Evolutionary conservation across 768 basidiomycete genomes (phyloP).

Genomic region (Suillus spraguei): DNA sequence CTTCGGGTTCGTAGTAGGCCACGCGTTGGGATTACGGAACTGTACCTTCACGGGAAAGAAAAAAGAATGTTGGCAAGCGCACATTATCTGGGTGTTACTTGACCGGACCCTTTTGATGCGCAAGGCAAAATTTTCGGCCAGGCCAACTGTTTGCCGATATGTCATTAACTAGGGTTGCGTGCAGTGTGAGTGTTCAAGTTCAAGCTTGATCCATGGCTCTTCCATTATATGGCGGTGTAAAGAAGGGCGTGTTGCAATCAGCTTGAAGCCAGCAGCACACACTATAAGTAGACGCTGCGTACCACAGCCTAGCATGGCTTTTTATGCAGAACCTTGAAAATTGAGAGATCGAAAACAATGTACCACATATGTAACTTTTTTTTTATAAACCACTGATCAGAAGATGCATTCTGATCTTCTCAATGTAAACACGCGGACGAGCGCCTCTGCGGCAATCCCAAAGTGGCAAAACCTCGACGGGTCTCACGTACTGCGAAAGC

Average conservation of each 20-base stretch:
- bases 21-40: neutral
- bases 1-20: neutral
- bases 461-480: neutral
- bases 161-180: neutral
- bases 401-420: constrained; percentile 4
- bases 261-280: neutral
- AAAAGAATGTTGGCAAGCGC: neutral
- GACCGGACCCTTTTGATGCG: constrained; percentile 5
- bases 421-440: neutral
- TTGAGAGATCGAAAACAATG: neutral
- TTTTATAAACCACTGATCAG: neutral
- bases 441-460: constrained; percentile 8
- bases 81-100: neutral
- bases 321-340: neutral
- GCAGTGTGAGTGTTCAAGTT: neutral
- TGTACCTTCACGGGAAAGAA: neutral
- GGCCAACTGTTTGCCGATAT: constrained; percentile 1
- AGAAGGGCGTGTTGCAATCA: neutral
- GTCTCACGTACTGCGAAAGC: constrained; percentile 5
- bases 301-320: neutral
- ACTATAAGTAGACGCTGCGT: neutral
- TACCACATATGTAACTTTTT: constrained; percentile 4
- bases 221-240: constrained; percentile 5
- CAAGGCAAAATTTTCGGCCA: constrained; percentile 1
- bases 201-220: constrained; percentile 6